Evolutionary conservation across 208 protist genomes (phyloP).

Genomic region (Blastocrithidia nonstop): DNA sequence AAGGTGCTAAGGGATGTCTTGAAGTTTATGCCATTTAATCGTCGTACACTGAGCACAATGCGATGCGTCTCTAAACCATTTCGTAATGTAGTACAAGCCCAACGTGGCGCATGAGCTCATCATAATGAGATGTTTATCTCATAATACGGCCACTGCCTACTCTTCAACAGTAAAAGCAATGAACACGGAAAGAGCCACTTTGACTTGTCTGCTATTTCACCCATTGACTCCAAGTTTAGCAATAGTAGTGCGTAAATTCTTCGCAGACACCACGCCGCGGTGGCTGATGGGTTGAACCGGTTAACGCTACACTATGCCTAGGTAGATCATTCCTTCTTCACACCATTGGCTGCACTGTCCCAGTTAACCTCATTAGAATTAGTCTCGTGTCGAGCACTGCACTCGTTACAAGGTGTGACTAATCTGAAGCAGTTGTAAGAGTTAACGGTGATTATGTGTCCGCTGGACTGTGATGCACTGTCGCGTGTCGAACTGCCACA

Average conservation of each 20-base stretch:
- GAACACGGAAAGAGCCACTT: slow-evolving; percentile 42
- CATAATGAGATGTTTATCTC: slow-evolving; percentile 68
- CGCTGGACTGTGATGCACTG: slow-evolving; percentile 43
- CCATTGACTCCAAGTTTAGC: slow-evolving; percentile 64
- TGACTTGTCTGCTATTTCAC: slow-evolving; percentile 43
- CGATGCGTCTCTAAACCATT: slow-evolving; percentile 68
- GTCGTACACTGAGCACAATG: slow-evolving; percentile 63
- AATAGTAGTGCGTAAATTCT: slow-evolving; percentile 48
- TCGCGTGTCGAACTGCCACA: slow-evolving; percentile 31
- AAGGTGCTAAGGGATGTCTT: slow-evolving; percentile 49
- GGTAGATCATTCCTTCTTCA: slow-evolving; percentile 54
- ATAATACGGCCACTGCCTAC: slow-evolving; percentile 54
- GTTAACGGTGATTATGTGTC: slow-evolving; percentile 54
- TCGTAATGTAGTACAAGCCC: slow-evolving; percentile 55
- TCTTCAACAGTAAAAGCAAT: slow-evolving; percentile 69
- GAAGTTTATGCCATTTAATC: slow-evolving; percentile 72
- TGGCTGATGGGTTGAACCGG: slow-evolving; percentile 52
- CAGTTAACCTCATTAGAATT: slow-evolving; percentile 55
- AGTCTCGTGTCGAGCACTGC: slow-evolving; percentile 55
- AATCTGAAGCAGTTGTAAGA: slow-evolving; percentile 26
- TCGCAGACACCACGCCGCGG: slow-evolving; percentile 36
- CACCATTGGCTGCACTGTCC: slow-evolving; percentile 23
- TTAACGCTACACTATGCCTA: slow-evolving; percentile 55
- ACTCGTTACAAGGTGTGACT: slow-evolving; percentile 28
- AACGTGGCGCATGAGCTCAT: slow-evolving; percentile 34